Base-by-base conservation (phyloP, 2,329 filamentous ascomycete species). In the Esteya vermicola region DNA sequence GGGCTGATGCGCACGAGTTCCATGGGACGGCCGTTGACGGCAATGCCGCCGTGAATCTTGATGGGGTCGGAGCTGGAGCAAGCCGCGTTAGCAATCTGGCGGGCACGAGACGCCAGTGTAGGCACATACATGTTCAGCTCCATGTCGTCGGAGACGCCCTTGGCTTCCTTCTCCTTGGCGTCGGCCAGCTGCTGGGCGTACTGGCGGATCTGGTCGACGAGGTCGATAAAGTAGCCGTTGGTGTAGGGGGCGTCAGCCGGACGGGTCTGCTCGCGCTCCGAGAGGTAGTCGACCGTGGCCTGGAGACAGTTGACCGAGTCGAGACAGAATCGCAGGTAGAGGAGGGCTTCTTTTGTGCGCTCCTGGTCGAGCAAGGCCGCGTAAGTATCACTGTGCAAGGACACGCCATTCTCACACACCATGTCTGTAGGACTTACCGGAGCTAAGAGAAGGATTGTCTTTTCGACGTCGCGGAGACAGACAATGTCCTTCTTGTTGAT, bases 181-280 rank as follows among this genome's bases (percentile, higher is more conserved):
- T 78, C 78, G 47, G 80, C 78, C 52, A 95, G 77, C 57, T 91
- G 83, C 53, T 78, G 75, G 45, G 85, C 88, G 74, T 94, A 93
- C 57, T 85, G 75, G 57, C 79, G 76, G 52, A 95, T 86, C 73
- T 95, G 88, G 58, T 93, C 85, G 58, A 93, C 80, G 45, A 96
- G 78, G 65, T 96, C 89, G 64, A 95, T 81, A 58, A 95, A 95
- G 64, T 96, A 96, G 57, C 85, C 85, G 72, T 83, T 85, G 70
- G 81, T 91, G 68, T 95, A 96, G 50, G 86, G 85, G 53, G 82
- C 79, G 61, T 96, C 89, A 61, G 75, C 68, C 44, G 84, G 81
- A 57, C 85, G 77, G 50, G 80, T 79, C 64, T 89, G 84, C 59
- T 96, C 88, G 57, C 78, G 78, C 57, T 93, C 85, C 67, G 75